Evolutionary conservation across 441 rosid genomes (phyloP), one percentile per base, ranked within the genome.

Genomic region (Flueggea neowawraea): DNA sequence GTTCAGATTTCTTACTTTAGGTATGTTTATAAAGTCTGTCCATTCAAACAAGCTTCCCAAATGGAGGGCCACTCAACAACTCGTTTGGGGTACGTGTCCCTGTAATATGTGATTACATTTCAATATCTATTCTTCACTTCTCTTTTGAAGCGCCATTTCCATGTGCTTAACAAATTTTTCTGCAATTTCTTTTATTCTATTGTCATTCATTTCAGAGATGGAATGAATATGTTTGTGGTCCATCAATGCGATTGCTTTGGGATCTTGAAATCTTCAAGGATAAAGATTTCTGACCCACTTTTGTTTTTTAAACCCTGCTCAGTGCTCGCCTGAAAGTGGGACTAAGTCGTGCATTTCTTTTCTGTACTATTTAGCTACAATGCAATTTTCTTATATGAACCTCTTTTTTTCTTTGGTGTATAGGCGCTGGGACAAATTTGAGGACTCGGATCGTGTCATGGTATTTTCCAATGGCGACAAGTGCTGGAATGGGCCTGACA

Each of bases 401-500:
- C 16, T 3, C 33, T 41, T 59, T 9, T 49, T 69, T 63, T 50
- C 61, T 52, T 51, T 67, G 55, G 14, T 51, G 31, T 55, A 62
- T 74, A 91, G 99, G 82, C 75, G 72, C 4, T 95, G 98, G 97
- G 91, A 88, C 54, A 88, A 88, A 76, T 90, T 90, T 39, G 97
- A 92, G 68, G 90, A 85, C 52, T 80, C 86, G 0, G 73, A 88
- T 79, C 77, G 72, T 16, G 45, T 57, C 66, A 84, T 95, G 99
- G 52, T 83, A 54, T 95, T 88, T 71, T 79, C 89, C 59, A 79
- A 75, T 60, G 99, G 98, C 1, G 99, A 91, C 12, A 80, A 61
- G 70, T 92, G 98, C 78, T 95, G 99, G 98, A 95, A 91, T 69
- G 99, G 99, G 52, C 98, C 98, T 5, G 90, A 90, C 70, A 81